Conservation (phyloP, 2,329 filamentous ascomycete genomes). For the Talaromyces funiculosus region DNA sequence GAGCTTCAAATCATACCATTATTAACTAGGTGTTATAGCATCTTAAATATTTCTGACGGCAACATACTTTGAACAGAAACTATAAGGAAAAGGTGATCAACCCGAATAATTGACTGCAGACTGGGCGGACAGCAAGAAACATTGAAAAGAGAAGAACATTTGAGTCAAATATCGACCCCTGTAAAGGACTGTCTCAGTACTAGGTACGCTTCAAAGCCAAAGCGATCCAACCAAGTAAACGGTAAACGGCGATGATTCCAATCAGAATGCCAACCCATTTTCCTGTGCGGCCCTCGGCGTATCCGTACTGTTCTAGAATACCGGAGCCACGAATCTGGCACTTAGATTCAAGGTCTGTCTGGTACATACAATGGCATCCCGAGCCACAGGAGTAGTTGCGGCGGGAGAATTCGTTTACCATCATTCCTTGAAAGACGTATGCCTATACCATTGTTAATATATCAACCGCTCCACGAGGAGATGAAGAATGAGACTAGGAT, state of each 20-base stretch:
- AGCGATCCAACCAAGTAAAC: constrained; percentile 53
- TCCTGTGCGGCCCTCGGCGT: constrained; percentile 53
- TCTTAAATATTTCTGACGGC: too few relatives aligned
- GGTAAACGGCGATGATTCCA: constrained; percentile 67
- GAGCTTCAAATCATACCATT: neutral
- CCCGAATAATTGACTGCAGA: neutral
- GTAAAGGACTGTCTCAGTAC: neutral
- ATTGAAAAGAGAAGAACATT: neutral
- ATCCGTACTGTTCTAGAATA: constrained; percentile 66
- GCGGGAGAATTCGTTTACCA: constrained; percentile 76
- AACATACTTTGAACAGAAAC: neutral
- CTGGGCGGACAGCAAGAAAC: neutral
- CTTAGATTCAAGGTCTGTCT: constrained; percentile 54
- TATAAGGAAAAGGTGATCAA: neutral
- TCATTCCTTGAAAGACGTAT: constrained; percentile 88
- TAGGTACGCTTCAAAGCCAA: constrained; percentile 3
- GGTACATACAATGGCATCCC: constrained; percentile 65
- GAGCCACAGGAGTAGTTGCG: constrained; percentile 58
- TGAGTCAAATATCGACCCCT: neutral
- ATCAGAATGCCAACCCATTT: constrained; percentile 73
- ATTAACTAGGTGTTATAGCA: too few relatives aligned
- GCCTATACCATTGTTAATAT: constrained; percentile 29
- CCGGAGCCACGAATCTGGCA: constrained; percentile 67
- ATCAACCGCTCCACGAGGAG: neutral
- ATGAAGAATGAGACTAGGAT: neutral